Evolutionary conservation across 768 basidiomycete genomes (phyloP), one percentile per base, ranked within the genome.

Genomic region (Termitomyces heimii): DNA sequence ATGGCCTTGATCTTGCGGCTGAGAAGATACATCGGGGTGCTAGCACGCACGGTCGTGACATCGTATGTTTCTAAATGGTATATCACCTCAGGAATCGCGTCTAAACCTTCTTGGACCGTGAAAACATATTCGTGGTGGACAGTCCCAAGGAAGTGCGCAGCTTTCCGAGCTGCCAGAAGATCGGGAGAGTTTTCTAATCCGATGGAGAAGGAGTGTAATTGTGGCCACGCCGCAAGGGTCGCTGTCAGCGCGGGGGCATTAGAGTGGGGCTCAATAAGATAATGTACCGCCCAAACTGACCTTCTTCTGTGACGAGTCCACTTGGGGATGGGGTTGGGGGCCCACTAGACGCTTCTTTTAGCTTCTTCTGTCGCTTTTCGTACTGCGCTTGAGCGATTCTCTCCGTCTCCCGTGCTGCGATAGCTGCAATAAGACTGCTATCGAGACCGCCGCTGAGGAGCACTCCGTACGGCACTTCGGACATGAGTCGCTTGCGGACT

Each of bases 1-100:
- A 94, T 98, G 4, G 97, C 96, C 76, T 98, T 99, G 77, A 99
- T 95, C 76, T 99, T 98, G 49, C 97, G 83, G 69, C 90, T 93
- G 58, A 99, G 84, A 29, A 99, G 85, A 73, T 98, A 98, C 97
- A 99, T 99, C 3, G 97, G 97, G 4, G 95, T 98, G 65, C 90
- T 93, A 9, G 97, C 97, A 48, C 97, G 88, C 49, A 98, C 92
- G 39, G 97, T 99, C 29, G 97, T 99, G 56, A 99, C 97, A 70
- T 99, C 97, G 73, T 93, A 98, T 2, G 97, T 98, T 75, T 99
- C 97, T 35, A 99, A 84, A 68, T 98, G 96, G 72, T 98, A 88
- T 62, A 99, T 97, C 58, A 98, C 96, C 57, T 99, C 97, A 4
- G 92, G 92, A 53, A 99, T 86, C 2, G 97, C 97, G 65, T 99